Percentiles rank a stretch among this genome's conserved stretches.
Conservation (phyloP, 2,329 filamentous ascomycete species). For the Zymoseptoria pseudotritici region DNA sequence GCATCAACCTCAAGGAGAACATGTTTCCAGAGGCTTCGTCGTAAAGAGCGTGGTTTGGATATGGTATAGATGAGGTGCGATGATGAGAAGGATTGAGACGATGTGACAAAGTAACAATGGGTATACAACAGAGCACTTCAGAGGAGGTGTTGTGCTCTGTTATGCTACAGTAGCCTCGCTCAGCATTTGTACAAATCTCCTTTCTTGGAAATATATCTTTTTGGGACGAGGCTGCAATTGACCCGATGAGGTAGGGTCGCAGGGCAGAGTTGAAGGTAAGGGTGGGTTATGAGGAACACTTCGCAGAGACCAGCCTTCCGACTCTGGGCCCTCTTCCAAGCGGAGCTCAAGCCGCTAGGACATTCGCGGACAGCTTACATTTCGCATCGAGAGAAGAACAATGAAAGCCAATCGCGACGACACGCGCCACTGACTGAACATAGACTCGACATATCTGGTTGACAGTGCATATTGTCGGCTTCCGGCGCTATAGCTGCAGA, state of each 20-base stretch:
- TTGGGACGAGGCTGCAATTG: not conserved
- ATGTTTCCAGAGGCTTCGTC: conserved; percentile 60
- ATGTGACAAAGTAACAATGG: conserved; percentile 7
- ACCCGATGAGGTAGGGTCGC: not conserved
- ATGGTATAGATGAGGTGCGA: not conserved
- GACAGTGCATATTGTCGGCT: too few relatives aligned
- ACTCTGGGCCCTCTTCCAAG: not conserved
- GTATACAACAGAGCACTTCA: conserved; percentile 9
- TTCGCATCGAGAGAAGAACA: not conserved
- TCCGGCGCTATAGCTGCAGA: too few relatives aligned
- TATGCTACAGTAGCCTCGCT: conserved; percentile 20
- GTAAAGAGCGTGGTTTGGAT: conserved; percentile 13
- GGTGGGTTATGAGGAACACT: not conserved
- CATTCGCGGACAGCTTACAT: not conserved
- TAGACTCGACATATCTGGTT: too few relatives aligned
- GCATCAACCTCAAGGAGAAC: conserved; percentile 83
- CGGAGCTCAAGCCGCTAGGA: not conserved
- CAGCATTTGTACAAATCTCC: conserved; percentile 21
- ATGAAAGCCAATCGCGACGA: too few relatives aligned
- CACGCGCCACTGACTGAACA: too few relatives aligned
- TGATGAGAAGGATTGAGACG: conserved; percentile 1
- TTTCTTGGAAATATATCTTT: not conserved
- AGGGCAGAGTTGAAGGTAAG: not conserved
- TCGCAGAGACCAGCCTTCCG: not conserved
- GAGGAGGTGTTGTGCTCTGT: conserved; percentile 6